Conservation (phyloP, 345 rosid genomes). For the Angophora floribunda region DNA sequence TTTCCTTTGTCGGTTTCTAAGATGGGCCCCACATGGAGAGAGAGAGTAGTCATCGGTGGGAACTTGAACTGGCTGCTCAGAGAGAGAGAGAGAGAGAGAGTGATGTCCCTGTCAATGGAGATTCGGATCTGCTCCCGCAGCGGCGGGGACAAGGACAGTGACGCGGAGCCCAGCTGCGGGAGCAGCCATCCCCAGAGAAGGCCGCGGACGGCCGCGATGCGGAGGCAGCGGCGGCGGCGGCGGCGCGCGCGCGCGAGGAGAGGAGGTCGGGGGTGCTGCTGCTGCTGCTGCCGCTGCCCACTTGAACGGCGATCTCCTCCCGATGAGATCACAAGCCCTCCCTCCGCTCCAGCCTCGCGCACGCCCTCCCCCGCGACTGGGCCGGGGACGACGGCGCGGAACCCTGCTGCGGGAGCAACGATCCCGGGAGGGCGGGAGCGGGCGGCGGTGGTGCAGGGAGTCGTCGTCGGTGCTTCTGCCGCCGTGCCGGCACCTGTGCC, state of each 20-base stretch:
- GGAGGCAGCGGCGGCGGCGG: background rate
- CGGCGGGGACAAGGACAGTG: slow-evolving; percentile 21
- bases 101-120: no score
- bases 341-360: slow-evolving; percentile 51
- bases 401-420: slow-evolving; percentile 71
- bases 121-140: no score
- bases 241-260: slow-evolving; percentile 54
- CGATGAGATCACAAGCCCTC: slow-evolving; percentile 9
- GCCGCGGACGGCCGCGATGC: background rate
- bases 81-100: no score
- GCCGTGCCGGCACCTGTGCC: slow-evolving; percentile 85
- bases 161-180: slow-evolving; percentile 60
- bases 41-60: no score
- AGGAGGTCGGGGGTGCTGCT: slow-evolving; percentile 60
- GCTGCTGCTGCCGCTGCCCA: slow-evolving; percentile 12
- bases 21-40: no score
- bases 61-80: no score
- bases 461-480: slow-evolving; percentile 64
- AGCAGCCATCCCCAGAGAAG: slow-evolving; percentile 13
- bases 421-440: background rate
- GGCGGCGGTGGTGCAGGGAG: slow-evolving; percentile 40
- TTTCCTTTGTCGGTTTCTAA: no score
- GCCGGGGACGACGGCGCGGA: slow-evolving; percentile 29
- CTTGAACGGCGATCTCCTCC: slow-evolving; percentile 3
- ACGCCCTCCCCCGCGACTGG: slow-evolving; percentile 41